These are phyloP conservation scores for Triadica sebifera DNA, from an alignment of 345 rosid species.

Conservation along the genomic window DNA sequence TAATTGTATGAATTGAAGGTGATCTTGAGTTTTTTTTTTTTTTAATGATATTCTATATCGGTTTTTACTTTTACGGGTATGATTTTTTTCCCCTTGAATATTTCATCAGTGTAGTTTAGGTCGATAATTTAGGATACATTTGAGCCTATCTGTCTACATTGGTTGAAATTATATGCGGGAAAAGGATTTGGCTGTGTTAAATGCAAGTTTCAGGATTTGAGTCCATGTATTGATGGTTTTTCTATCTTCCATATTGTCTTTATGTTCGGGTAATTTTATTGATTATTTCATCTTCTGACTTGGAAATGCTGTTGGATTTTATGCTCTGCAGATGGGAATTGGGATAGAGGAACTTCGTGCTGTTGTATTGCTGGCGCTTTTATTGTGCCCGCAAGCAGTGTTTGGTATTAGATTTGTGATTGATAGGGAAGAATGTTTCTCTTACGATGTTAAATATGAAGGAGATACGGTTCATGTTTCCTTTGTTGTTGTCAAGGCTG, in stretches of 20 bases:
- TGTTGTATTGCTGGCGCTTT: not conserved
- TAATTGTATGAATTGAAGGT: not conserved
- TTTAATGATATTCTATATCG: not conserved
- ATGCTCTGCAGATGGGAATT: slow-evolving; percentile 1
- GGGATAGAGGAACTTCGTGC: not conserved
- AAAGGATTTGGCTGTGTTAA: not conserved
- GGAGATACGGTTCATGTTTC: slow-evolving; percentile 14
- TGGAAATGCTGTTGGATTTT: not conserved
- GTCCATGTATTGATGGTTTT: not conserved
- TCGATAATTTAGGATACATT: not conserved
- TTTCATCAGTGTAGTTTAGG: not conserved
- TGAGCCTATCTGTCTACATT: not conserved
- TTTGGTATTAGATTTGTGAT: slow-evolving; percentile 10
- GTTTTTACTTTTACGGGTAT: not conserved
- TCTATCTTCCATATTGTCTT: not conserved
- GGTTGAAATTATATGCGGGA: not conserved
- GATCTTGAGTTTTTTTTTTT: not conserved
- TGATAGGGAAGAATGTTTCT: slow-evolving; percentile 12
- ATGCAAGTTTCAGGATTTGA: not conserved
- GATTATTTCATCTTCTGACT: not conserved
- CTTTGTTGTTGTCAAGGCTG: slow-evolving; percentile 8
- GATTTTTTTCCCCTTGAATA: too few species aligned
- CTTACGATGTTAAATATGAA: slow-evolving; percentile 11
- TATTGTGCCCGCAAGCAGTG: not conserved
- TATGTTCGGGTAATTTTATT: not conserved